Base-by-base conservation (phyloP, 1,139 yeast genomes). In the Hansenula anomala region DNA sequence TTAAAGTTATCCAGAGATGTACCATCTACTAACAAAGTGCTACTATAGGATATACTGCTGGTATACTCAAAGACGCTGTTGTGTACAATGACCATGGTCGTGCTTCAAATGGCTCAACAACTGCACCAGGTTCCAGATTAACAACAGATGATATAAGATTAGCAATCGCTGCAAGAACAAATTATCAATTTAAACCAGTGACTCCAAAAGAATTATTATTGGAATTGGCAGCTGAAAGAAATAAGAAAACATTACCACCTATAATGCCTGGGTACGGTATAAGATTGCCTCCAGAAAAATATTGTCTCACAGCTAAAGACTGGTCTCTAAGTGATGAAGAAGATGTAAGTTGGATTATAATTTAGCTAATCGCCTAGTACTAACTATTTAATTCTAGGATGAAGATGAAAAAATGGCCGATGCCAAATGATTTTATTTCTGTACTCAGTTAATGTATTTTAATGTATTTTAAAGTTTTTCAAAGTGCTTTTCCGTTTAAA, bases 211-310 rank as follows among this genome's bases (percentile, higher is more conserved):
- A 92, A 59, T 69, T 92, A 52, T 64, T 92, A 48, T 67, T 92
- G 59, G 96, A 92, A 60, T 68, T 92, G 52, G 98, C 98, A 0
- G 85, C 82, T 28, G 98, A 94, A 58, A 71, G 96, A 50, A 92
- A 92, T 60, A 80, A 88, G 51, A 81, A 86, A 58, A 82, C 95
- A 0, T 69, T 92, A 43, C 99, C 99, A 6, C 88, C 94, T 9
- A 92, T 92, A 24, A 81, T 89, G 60, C 94, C 95, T 22, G 78
- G 84, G 40, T 90, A 92, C 83, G 98, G 98, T 18, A 72, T 92
- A 40, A 77, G 97, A 46, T 69, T 94, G 41, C 99, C 99, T 4
- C 98, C 98, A 10, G 98, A 92, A 66, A 92, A 90, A 73, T 90
- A 89, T 65, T 92, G 97, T 62, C 66, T 92, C 41, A 89, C 96